phyloP scores from a whole-genome alignment of 2,329 filamentous ascomycete genomes.

The Septoria linicola region DNA sequence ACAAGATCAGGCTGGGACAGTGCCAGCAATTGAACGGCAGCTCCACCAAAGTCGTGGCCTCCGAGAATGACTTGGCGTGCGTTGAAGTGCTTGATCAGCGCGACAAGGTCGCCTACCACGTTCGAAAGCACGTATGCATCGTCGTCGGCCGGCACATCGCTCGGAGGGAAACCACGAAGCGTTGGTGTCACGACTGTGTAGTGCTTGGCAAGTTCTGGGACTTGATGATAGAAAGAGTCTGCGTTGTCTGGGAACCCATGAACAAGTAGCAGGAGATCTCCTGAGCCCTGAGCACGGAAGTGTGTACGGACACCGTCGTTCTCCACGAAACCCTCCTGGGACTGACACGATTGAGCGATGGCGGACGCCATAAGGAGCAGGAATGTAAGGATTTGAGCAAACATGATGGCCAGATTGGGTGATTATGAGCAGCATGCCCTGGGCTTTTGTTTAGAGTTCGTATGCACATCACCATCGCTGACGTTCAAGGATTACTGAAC shows the following conservation, averaged over 20 bases:
- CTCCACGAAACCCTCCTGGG: conserved; percentile 12
- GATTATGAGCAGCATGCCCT: background rate
- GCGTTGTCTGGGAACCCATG: conserved; percentile 3
- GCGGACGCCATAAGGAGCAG: background rate
- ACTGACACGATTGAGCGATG: background rate
- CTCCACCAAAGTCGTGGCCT: background rate
- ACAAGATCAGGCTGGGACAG: conserved; percentile 2
- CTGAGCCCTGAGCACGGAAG: conserved; percentile 7
- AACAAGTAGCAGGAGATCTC: conserved; percentile 3
- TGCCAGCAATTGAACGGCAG: background rate
- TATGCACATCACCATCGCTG: too few relatives aligned
- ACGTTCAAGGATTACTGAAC: too few relatives aligned
- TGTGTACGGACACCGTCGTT: conserved; percentile 10
- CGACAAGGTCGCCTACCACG: conserved; percentile 4
- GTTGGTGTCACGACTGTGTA: conserved; percentile 6
- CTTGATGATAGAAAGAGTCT: conserved; percentile 4
- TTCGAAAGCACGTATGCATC: background rate
- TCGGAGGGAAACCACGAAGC: conserved; percentile 3
- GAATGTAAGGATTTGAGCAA: background rate
- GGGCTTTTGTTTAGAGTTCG: too few relatives aligned
- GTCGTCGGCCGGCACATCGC: conserved; percentile 1
- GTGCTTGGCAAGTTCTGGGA: conserved; percentile 8
- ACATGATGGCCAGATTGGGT: background rate
- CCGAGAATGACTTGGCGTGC: background rate
- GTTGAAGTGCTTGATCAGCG: conserved; percentile 1